Base-by-base conservation (phyloP, 495 filamentous ascomycete species). In the Wilcoxina mikolae region DNA sequence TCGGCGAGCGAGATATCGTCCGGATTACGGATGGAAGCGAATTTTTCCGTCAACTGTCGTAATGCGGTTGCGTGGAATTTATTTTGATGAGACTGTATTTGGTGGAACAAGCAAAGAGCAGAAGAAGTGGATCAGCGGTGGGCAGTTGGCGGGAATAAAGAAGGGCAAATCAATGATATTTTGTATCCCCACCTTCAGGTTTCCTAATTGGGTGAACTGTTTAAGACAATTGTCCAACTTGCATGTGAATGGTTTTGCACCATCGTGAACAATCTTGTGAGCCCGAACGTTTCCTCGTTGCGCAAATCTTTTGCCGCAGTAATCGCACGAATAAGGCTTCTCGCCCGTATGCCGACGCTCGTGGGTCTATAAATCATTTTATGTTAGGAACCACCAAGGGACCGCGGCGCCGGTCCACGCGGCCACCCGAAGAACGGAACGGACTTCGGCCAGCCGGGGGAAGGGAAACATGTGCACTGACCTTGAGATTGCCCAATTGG, bases 401-500 rank as follows among this genome's bases (percentile, higher is more conserved):
- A n/a, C n/a, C n/a, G n/a, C n/a, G n/a, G n/a, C n/a, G n/a, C n/a
- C n/a, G n/a, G n/a, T n/a, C n/a, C n/a, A n/a, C n/a, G n/a, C n/a
- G n/a, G n/a, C n/a, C n/a, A n/a, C n/a, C n/a, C n/a, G n/a, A n/a
- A n/a, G n/a, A n/a, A n/a, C n/a, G n/a, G n/a, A n/a, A n/a, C n/a
- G n/a, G n/a, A n/a, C n/a, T n/a, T n/a, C n/a, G n/a, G n/a, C n/a
- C 18, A 28, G 24, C 27, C 45, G 9, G 22, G 9, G 5, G 22
- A 22, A 45, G 22, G 27, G 27, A 12, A 31, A 7, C 5, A 5
- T 23, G 24, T 28, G 4, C 33, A 64, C 70, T 58, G 73, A 89
- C 85, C 75, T 87, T 89, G 29, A 93, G 74, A 60, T 94, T 94
- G 49, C 87, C 87, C 56, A 88, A 75, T 60, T 94, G 87, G 28